Base-by-base conservation (phyloP, 2,329 filamentous ascomycete genomes). In the Ploettnerulaceae sp. region DNA sequence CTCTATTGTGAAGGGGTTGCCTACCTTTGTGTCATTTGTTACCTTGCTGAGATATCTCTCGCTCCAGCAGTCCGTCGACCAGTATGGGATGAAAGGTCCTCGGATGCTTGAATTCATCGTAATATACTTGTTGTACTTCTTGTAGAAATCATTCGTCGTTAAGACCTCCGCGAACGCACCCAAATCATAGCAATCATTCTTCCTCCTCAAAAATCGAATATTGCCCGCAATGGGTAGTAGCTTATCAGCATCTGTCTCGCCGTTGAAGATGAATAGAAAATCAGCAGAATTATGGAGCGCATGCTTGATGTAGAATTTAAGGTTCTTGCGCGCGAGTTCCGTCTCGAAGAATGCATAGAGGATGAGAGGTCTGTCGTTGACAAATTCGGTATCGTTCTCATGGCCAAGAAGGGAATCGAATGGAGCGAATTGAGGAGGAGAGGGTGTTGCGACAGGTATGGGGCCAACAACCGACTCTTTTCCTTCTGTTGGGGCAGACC, bases 201-300 rank as follows among this genome's bases (percentile, higher is more conserved):
- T 36, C 24, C 59, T 46, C 17, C 54, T 35, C 4, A 61, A 25
- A 26, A 45, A 50, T 7, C 45, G 34, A 15, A 62, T 57, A 38
- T 61, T 61, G 2, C 36, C 17, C 24, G 39, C 47, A 7, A 48
- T 11, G 3, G 57, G 55, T 11, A 62, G 53, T 1, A 55, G 34
- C 5, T 42, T 29, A 1, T 46, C 32, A 2, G 53, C 53, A 21
- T 58, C 35, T 17, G 58, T 57, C 6, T 57, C 41, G 9, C 58
- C 61, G 31, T 61, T 61, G 21, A 61, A 37, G 21, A 61, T 55
- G 45, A 62, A 62, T 12, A 62, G 26, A 22, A 60, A 60, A 36
- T 62, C 59, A 2, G 59, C 59, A 3, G 48, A 46, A 15, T 41
- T 54, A 32, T 63, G 60, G 14, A 61, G 42, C 14, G 45, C 60